phyloP scores from a whole-genome alignment of 495 filamentous ascomycete species.

The Xylaria castorea region DNA sequence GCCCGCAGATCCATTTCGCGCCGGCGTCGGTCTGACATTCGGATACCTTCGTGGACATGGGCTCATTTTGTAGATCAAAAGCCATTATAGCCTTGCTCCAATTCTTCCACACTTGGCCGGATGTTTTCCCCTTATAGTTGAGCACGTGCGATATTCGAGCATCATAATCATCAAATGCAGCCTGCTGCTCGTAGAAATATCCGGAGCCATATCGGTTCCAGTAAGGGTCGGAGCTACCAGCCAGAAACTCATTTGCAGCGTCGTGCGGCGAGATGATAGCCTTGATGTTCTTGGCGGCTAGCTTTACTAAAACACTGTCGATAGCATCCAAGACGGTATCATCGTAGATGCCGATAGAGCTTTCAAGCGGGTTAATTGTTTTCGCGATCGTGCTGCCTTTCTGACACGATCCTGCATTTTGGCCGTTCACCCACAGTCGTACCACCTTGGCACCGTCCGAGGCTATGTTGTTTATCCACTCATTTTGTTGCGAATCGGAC shows the following conservation, averaged over 20 bases:
- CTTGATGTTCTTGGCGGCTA: slow-evolving; percentile 46
- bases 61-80: slow-evolving; percentile 52
- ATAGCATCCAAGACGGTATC: slow-evolving; percentile 41
- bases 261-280: slow-evolving; percentile 52
- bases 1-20: slow-evolving; percentile 44
- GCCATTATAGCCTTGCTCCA: slow-evolving; percentile 48
- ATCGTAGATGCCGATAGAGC: slow-evolving; percentile 42
- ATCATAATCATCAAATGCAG: slow-evolving; percentile 43
- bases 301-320: slow-evolving; percentile 41
- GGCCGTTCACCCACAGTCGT: slow-evolving; percentile 44
- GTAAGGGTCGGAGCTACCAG: slow-evolving; percentile 38
- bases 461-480: slow-evolving; percentile 42
- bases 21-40: slow-evolving; percentile 37
- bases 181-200: slow-evolving; percentile 41
- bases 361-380: slow-evolving; percentile 37
- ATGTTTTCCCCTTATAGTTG: slow-evolving; percentile 41
- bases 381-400: slow-evolving; percentile 41
- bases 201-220: slow-evolving; percentile 35
- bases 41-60: slow-evolving; percentile 36
- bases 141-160: slow-evolving; percentile 42
- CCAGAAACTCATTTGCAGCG: slow-evolving; percentile 24
- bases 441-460: slow-evolving; percentile 44
- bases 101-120: slow-evolving; percentile 44
- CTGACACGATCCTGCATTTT: slow-evolving; percentile 26
- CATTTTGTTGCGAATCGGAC: slow-evolving; percentile 41